Percentiles rank a stretch among this genome's conserved stretches.
phyloP scores from a whole-genome alignment of 306 rosid species.

The Vigna mungo region DNA sequence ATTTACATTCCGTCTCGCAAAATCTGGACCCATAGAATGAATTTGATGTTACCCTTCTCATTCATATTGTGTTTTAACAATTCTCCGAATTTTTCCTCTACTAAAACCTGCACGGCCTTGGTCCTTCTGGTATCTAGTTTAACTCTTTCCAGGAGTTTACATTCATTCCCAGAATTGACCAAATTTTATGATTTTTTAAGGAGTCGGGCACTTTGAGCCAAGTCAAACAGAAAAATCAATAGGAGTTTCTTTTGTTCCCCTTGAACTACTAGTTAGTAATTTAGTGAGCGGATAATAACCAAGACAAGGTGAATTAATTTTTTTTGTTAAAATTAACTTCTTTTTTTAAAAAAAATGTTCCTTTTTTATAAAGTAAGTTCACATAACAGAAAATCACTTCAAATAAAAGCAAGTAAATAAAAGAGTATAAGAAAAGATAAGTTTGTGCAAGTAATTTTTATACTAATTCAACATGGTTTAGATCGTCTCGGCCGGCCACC shows the following conservation, averaged over 20 bases:
- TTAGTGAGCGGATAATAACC: too few species aligned
- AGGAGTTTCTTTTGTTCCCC: neutral
- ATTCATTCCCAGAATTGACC: constrained; percentile 4
- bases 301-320: too few species aligned
- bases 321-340: too few species aligned
- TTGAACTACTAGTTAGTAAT: neutral
- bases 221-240: constrained; percentile 19
- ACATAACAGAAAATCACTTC: too few species aligned
- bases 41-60: neutral
- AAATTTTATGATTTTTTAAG: neutral
- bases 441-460: too few species aligned
- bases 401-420: too few species aligned
- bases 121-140: neutral
- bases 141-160: neutral
- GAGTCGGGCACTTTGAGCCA: neutral
- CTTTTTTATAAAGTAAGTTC: too few species aligned
- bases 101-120: constrained; percentile 18
- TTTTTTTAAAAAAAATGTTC: too few species aligned
- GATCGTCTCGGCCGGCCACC: too few species aligned
- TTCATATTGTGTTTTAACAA: neutral
- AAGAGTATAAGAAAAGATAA: too few species aligned
- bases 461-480: too few species aligned
- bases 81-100: neutral
- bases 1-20: constrained; percentile 6
- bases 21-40: constrained; percentile 19